A percentile compares a stretch with the other conserved stretches of the same genome.
Evolutionary conservation across 257 asterid genomes (phyloP).

Genomic region (Cordia subcordata): DNA sequence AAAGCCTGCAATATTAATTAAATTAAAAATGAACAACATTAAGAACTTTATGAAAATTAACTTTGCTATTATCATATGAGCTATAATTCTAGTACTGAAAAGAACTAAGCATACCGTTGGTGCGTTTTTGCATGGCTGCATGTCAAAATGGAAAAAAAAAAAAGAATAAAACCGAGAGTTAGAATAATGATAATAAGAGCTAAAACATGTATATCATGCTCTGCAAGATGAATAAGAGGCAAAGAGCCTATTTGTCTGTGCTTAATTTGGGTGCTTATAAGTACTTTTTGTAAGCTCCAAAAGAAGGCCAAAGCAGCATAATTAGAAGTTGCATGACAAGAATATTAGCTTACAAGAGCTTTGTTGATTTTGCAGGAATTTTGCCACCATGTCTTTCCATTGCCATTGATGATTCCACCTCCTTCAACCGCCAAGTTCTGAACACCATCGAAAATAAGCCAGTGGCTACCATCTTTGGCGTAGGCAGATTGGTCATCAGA

Average conservation of each 20-base stretch:
- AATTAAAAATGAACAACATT: no score
- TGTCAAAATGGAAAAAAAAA: no score
- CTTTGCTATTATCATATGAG: no score
- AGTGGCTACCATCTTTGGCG: constrained; percentile 41
- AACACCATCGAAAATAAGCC: constrained; percentile 51
- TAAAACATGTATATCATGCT: no score
- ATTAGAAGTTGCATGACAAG: no score
- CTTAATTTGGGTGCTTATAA: no score
- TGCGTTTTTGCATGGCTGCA: constrained; percentile 79
- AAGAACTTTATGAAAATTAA: not conserved
- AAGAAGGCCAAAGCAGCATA: no score
- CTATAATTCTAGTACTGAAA: not conserved
- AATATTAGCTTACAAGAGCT: not conserved
- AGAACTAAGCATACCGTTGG: constrained; percentile 63
- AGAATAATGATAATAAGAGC: no score
- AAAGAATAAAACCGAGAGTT: no score
- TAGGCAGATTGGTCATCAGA: constrained; percentile 44
- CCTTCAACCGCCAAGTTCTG: constrained; percentile 57
- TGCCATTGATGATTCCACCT: constrained; percentile 67
- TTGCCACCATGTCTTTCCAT: constrained; percentile 83
- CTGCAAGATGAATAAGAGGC: no score
- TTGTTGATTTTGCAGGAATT: constrained; percentile 65
- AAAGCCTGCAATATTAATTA: constrained; percentile 43
- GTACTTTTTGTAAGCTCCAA: no score
- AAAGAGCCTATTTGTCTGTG: no score